Conservation (phyloP, 192 early-diverging fungal species). For the Coemansia sp. region DNA sequence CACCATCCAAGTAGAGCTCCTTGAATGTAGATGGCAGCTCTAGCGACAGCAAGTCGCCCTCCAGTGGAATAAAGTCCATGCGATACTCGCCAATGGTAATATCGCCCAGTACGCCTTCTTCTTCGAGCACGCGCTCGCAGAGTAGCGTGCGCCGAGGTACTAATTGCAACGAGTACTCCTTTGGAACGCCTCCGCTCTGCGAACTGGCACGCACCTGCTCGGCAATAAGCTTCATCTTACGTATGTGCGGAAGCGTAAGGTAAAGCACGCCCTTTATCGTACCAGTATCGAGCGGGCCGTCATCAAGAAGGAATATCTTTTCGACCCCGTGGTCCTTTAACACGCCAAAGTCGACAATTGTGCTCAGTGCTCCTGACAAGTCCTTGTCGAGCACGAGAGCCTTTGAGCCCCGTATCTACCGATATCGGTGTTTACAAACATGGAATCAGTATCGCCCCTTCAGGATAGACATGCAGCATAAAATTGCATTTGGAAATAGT, state of each 20-base stretch:
- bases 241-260: slow-evolving; percentile 74
- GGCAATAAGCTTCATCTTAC: slow-evolving; percentile 83
- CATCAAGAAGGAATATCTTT: slow-evolving; percentile 84
- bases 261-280: slow-evolving; percentile 74
- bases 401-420: slow-evolving; percentile 88
- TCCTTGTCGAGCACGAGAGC: slow-evolving; percentile 85
- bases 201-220: slow-evolving; percentile 42
- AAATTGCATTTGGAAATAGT: not conserved
- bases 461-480: not conserved
- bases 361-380: slow-evolving; percentile 79
- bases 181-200: slow-evolving; percentile 11
- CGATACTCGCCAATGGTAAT: slow-evolving; percentile 83
- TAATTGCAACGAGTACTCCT: slow-evolving; percentile 76
- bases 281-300: slow-evolving; percentile 68
- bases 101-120: slow-evolving; percentile 88
- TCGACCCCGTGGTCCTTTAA: slow-evolving; percentile 96
- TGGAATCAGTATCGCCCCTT: not conserved
- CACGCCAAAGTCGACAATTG: slow-evolving; percentile 83
- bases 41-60: slow-evolving; percentile 86
- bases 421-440: not conserved
- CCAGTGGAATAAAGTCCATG: slow-evolving; percentile 88
- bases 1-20: slow-evolving; percentile 72
- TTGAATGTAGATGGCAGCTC: slow-evolving; percentile 80
- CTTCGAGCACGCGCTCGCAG: slow-evolving; percentile 93
- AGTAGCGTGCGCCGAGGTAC: slow-evolving; percentile 86